Conservation (phyloP, 768 basidiomycete species). For the Chlorophyllum brunneum region DNA sequence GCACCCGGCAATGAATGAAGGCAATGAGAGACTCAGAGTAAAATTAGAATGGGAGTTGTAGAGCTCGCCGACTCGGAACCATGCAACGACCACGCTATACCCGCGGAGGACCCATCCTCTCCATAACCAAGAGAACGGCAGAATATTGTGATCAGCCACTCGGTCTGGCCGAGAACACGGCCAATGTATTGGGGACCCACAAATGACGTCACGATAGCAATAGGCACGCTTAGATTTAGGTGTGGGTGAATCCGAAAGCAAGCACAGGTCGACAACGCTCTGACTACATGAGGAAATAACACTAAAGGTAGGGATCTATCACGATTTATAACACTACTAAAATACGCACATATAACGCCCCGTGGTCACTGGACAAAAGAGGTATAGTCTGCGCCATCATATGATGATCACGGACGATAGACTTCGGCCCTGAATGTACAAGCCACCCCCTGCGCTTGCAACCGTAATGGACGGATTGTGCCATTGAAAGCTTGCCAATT, state of each 20-base stretch:
- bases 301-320: not conserved
- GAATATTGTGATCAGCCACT: too few relatives aligned
- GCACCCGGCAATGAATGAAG: too few relatives aligned
- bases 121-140: too few relatives aligned
- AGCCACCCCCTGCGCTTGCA: not conserved
- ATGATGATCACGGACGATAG: constrained; percentile 3
- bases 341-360: not conserved
- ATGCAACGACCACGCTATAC: too few relatives aligned
- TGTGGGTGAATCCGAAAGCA: not conserved
- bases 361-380: not conserved
- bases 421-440: constrained; percentile 2
- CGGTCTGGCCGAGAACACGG: too few relatives aligned
- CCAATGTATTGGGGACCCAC: not conserved
- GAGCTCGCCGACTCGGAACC: too few relatives aligned
- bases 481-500: constrained; percentile 5
- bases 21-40: too few relatives aligned
- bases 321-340: constrained; percentile 1
- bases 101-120: too few relatives aligned
- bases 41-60: too few relatives aligned
- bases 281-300: not conserved
- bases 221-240: not conserved
- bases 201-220: not conserved
- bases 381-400: not conserved
- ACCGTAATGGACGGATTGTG: not conserved
- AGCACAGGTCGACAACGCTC: not conserved